A percentile compares a stretch with the other conserved stretches of the same genome.
Evolutionary conservation across 2,329 filamentous ascomycete genomes (phyloP).

Genomic region (Aspergillus flavus): DNA sequence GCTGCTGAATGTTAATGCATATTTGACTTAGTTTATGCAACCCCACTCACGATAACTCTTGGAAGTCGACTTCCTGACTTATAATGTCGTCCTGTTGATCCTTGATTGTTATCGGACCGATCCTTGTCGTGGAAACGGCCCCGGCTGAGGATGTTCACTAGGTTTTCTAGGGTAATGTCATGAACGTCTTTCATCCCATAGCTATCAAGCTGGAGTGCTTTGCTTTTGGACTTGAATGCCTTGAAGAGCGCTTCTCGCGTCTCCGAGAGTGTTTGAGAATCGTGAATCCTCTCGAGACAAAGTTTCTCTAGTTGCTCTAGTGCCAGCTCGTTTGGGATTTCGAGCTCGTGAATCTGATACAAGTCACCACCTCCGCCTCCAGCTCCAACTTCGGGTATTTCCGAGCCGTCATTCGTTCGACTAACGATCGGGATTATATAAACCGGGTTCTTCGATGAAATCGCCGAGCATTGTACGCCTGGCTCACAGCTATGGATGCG

Average conservation of each 20-base stretch:
- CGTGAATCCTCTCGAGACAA: slow-evolving; percentile 46
- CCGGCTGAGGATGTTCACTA: slow-evolving; percentile 36
- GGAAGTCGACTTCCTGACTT: slow-evolving; percentile 21
- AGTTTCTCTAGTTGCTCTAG: slow-evolving; percentile 57
- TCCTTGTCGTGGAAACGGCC: slow-evolving; percentile 15
- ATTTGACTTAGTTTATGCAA: not conserved
- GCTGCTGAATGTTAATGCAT: slow-evolving; percentile 32
- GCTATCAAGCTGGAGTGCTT: slow-evolving; percentile 40
- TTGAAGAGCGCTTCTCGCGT: slow-evolving; percentile 33
- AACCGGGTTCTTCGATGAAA: slow-evolving; percentile 59
- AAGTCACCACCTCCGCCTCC: slow-evolving; percentile 80
- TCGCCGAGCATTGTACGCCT: slow-evolving; percentile 52
- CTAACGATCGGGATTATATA: slow-evolving; percentile 79
- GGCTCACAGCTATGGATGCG: slow-evolving; percentile 86
- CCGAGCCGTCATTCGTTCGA: slow-evolving; percentile 56
- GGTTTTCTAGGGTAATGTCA: slow-evolving; percentile 40
- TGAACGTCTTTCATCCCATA: slow-evolving; percentile 41
- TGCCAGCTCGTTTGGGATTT: slow-evolving; percentile 54
- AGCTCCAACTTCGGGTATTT: slow-evolving; percentile 72
- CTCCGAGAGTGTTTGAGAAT: slow-evolving; percentile 27
- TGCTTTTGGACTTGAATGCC: slow-evolving; percentile 37
- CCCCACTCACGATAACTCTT: slow-evolving; percentile 37
- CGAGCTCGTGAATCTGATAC: slow-evolving; percentile 67
- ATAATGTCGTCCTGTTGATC: not conserved
- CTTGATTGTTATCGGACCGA: not conserved